Conservation (phyloP, 495 filamentous ascomycete genomes). For the Pyronema omphalodes region DNA sequence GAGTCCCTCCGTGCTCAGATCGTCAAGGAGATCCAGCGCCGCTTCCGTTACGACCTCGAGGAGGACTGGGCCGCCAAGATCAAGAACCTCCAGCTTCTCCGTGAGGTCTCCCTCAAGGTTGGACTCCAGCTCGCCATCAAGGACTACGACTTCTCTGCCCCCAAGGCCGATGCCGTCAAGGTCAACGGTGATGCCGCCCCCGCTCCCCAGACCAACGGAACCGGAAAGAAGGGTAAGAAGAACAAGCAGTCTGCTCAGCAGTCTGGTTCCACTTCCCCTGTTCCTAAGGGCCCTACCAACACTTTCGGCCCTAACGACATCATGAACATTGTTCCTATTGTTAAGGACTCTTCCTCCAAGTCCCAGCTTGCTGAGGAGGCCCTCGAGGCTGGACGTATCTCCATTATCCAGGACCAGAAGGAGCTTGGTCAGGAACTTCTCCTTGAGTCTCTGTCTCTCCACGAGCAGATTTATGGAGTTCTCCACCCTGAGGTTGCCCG, state of each 20-base stretch:
- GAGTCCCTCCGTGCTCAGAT: constrained; percentile 51
- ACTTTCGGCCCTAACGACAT: constrained; percentile 75
- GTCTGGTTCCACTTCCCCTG: constrained; percentile 24
- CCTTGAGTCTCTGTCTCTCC: constrained; percentile 81
- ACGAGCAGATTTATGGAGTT: constrained; percentile 98
- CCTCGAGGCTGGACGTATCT: constrained; percentile 84
- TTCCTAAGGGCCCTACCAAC: constrained; percentile 29
- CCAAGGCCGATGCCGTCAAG: constrained; percentile 24
- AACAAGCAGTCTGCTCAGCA: constrained; percentile 57
- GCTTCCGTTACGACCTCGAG: constrained; percentile 60
- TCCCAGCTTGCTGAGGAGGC: constrained; percentile 89
- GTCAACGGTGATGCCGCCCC: constrained; percentile 20
- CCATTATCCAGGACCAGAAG: constrained; percentile 82
- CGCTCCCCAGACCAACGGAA: constrained; percentile 24
- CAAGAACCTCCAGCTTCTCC: constrained; percentile 65
- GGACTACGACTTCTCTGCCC: constrained; percentile 50
- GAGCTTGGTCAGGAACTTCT: constrained; percentile 92
- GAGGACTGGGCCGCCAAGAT: constrained; percentile 45
- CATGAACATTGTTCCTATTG: constrained; percentile 72
- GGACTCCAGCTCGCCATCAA: constrained; percentile 75
- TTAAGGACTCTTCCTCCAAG: constrained; percentile 65
- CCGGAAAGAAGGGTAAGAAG: constrained; percentile 30
- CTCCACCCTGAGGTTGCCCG: constrained; percentile 92
- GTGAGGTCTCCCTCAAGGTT: constrained; percentile 75
- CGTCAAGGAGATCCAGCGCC: constrained; percentile 45